phyloP scores from a whole-genome alignment of 345 rosid genomes.

The Dovyalis caffra region DNA sequence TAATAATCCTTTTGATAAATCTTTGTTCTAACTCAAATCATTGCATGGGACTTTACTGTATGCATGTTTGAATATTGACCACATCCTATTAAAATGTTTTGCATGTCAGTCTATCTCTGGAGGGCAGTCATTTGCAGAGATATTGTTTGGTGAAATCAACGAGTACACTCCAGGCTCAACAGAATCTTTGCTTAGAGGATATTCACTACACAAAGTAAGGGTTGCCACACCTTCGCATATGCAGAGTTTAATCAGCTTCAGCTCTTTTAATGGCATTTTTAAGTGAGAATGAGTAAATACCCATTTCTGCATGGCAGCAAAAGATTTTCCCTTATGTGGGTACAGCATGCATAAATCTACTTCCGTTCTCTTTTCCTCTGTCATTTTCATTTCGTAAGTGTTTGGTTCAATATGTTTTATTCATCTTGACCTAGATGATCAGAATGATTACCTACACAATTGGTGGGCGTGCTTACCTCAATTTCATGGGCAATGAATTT shows the following conservation, averaged over 20 bases:
- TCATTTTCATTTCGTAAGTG: neutral
- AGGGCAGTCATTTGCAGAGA: constrained; percentile 86
- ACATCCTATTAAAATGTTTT: constrained; percentile 16
- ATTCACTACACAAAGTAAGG: constrained; percentile 69
- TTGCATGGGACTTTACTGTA: neutral
- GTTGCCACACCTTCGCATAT: neutral
- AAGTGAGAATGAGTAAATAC: neutral
- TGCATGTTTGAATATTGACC: constrained; percentile 15
- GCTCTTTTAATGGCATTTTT: neutral
- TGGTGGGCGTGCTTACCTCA: constrained; percentile 85
- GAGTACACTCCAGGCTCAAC: constrained; percentile 48
- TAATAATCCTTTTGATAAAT: constrained; percentile 29
- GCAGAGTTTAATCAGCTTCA: neutral
- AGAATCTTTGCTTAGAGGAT: constrained; percentile 56
- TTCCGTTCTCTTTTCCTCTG: neutral
- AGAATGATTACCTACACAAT: constrained; percentile 79
- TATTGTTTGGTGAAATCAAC: constrained; percentile 59
- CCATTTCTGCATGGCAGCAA: neutral
- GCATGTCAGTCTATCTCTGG: constrained; percentile 80
- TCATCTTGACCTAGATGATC: constrained; percentile 64
- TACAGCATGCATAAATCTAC: neutral
- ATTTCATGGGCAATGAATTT: constrained; percentile 97
- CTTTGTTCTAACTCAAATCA: constrained; percentile 14
- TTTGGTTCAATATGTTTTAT: constrained; percentile 8
- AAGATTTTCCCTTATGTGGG: constrained; percentile 1